Percentiles rank a stretch among this genome's conserved stretches.
These are phyloP conservation scores for Clitopilus passeckerianus DNA, from an alignment of 768 basidiomycete genomes.

Conservation along the genomic window DNA sequence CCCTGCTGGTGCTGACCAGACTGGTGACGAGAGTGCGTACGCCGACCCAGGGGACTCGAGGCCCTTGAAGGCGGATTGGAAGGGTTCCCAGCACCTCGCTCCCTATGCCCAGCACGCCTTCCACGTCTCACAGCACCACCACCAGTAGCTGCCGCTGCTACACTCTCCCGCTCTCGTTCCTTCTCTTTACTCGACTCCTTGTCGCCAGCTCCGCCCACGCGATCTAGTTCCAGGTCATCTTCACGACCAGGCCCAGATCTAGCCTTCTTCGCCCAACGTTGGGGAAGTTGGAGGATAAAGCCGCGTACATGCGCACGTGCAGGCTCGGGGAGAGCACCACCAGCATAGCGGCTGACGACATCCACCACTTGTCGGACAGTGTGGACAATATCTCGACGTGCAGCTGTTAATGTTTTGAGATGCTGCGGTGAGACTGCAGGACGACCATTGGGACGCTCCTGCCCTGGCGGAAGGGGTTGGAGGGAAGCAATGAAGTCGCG, in stretches of 20 bases:
- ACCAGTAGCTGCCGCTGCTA: constrained; percentile 28
- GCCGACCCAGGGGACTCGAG: constrained; percentile 15
- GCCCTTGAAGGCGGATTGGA: constrained; percentile 25
- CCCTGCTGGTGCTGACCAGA: constrained; percentile 4
- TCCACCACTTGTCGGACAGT: constrained; percentile 89
- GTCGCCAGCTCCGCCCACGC: constrained; percentile 7
- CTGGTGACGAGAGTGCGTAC: constrained; percentile 12
- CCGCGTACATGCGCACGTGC: constrained; percentile 68
- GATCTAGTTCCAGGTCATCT: neutral
- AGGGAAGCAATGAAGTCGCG: constrained; percentile 79
- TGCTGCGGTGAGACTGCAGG: constrained; percentile 34
- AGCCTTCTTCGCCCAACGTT: constrained; percentile 62
- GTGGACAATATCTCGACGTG: constrained; percentile 80
- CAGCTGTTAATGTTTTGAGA: constrained; percentile 63
- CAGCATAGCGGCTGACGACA: constrained; percentile 81
- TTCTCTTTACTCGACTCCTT: constrained; percentile 12
- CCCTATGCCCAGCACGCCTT: constrained; percentile 25
- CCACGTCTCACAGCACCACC: constrained; percentile 25
- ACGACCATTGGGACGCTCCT: constrained; percentile 15
- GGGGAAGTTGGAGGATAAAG: constrained; percentile 77
- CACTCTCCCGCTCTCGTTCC: constrained; percentile 20
- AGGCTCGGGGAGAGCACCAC: constrained; percentile 81
- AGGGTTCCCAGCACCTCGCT: constrained; percentile 30
- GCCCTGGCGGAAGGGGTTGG: constrained; percentile 37
- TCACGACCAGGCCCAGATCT: constrained; percentile 15